Evolutionary conservation across 2,329 filamentous ascomycete species (phyloP).

Genomic region (Microsporum ferrugineum): DNA sequence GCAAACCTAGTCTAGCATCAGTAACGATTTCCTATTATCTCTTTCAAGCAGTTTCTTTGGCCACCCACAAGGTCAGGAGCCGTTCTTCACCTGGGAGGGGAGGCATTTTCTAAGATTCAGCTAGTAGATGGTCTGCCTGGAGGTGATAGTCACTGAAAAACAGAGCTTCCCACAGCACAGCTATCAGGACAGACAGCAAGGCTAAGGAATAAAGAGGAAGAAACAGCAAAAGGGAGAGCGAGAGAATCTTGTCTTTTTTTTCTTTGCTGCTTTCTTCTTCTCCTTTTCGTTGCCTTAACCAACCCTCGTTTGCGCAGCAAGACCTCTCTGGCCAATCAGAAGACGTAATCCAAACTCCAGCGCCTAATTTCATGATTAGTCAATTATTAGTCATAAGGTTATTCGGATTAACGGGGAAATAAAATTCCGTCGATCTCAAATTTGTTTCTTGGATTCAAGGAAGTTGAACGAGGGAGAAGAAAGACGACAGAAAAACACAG

Average conservation of each 20-base stretch:
- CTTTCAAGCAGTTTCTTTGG: not conserved
- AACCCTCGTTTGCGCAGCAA: not conserved
- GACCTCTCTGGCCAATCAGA: not conserved
- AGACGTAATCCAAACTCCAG: not conserved
- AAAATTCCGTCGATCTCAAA: not conserved
- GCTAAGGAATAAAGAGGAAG: not conserved
- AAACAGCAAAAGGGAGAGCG: not conserved
- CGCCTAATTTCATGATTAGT: not conserved
- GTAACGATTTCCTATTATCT: not conserved
- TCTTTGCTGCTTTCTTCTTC: not conserved
- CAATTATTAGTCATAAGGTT: not conserved
- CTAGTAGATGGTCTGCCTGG: not conserved
- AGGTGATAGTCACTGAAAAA: not conserved
- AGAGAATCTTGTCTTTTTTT: not conserved
- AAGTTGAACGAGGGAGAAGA: not conserved
- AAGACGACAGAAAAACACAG: not conserved
- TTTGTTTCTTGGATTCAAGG: not conserved
- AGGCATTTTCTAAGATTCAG: slow-evolving; percentile 27
- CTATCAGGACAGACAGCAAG: not conserved
- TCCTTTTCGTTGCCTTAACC: not conserved
- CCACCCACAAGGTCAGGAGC: slow-evolving; percentile 36
- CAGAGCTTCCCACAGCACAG: not conserved
- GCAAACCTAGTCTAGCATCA: slow-evolving; percentile 40
- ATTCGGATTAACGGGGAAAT: not conserved
- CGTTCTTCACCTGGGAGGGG: slow-evolving; percentile 37